Evolutionary conservation across 352 stramenopile species (phyloP).

Genomic region (Pythium folliculosum): DNA sequence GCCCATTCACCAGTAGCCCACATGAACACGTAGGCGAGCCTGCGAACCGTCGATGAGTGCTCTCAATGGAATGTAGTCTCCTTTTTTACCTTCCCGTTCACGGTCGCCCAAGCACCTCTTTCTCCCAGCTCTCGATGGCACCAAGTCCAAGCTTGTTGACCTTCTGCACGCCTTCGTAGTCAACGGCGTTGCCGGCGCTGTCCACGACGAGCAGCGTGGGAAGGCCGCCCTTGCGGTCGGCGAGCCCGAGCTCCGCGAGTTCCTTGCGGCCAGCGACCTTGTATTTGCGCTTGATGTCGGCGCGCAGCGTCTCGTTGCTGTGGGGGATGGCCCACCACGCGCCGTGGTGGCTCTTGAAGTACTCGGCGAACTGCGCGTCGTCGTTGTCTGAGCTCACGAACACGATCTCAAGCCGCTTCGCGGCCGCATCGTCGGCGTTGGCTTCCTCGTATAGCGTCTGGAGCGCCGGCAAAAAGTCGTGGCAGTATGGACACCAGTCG

Average conservation of each 20-base stretch:
- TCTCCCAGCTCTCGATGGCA: slow-evolving; percentile 18
- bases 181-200: slow-evolving; percentile 26
- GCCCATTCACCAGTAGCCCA: neutral
- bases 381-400: slow-evolving; percentile 77
- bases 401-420: slow-evolving; percentile 57
- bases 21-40: neutral
- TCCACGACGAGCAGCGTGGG: slow-evolving; percentile 36
- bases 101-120: neutral
- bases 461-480: slow-evolving; percentile 67
- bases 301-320: slow-evolving; percentile 21
- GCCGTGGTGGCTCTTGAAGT: slow-evolving; percentile 69
- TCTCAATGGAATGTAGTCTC: neutral
- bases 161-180: slow-evolving; percentile 32
- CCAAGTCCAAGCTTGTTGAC: slow-evolving; percentile 22
- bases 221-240: slow-evolving; percentile 31
- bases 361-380: slow-evolving; percentile 44
- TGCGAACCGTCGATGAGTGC: neutral
- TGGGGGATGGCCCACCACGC: slow-evolving; percentile 66
- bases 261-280: slow-evolving; percentile 35
- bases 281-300: slow-evolving; percentile 40
- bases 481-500: slow-evolving; percentile 84
- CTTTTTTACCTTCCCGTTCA: neutral
- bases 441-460: slow-evolving; percentile 66
- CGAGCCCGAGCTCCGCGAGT: slow-evolving; percentile 28
- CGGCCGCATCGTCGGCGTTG: slow-evolving; percentile 37